Base-by-base conservation (phyloP, 2,329 filamentous ascomycete species). In the Fusarium pseudograminearum region DNA sequence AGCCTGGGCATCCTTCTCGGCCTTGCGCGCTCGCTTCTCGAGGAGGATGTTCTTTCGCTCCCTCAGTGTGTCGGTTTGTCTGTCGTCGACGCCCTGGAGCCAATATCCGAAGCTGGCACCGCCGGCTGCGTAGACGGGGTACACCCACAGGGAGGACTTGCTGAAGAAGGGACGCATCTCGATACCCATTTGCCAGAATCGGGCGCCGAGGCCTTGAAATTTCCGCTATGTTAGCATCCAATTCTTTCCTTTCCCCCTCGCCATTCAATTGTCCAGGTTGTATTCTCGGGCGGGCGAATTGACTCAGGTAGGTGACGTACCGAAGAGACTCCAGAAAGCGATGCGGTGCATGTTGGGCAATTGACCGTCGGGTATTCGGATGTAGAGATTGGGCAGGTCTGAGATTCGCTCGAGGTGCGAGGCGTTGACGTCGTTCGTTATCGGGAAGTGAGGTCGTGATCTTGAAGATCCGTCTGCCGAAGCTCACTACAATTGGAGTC, bases 121-220 rank as follows among this genome's bases (percentile, higher is more conserved):
- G 69, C 93, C 89, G 74, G 88, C 88, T 62, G 90, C 94, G 82
- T 96, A 99, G 74, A 95, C 83, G 57, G 96, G 96, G 84, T 97
- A 99, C 53, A 90, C 93, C 92, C 93, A 97, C 77, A 97, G 89
- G 57, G 91, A 92, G 79, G 91, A 86, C 77, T 87, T 89, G 83
- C 91, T 90, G 87, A 98, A 93, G 81, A 98, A 91, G 54, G 95
- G 96, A 69, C 94, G 93, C 94, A 97, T 97, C 85, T 99, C 94
- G 80, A 99, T 96, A 78, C 95, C 96, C 80, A 99, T 91, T 83
- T 98, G 96, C 93, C 94, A 98, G 82, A 96, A 88, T 76, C 95
- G 93, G 78, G 94, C 91, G 78, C 92, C 94, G 76, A 98, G 83
- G 86, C 96, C 96, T 99, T 50, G 15, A 28, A 28, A 10, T 45